Percentiles rank a stretch among this genome's conserved stretches.
Evolutionary conservation across 1,139 yeast species (phyloP).

Genomic region (Yamadazyma epiphylla): DNA sequence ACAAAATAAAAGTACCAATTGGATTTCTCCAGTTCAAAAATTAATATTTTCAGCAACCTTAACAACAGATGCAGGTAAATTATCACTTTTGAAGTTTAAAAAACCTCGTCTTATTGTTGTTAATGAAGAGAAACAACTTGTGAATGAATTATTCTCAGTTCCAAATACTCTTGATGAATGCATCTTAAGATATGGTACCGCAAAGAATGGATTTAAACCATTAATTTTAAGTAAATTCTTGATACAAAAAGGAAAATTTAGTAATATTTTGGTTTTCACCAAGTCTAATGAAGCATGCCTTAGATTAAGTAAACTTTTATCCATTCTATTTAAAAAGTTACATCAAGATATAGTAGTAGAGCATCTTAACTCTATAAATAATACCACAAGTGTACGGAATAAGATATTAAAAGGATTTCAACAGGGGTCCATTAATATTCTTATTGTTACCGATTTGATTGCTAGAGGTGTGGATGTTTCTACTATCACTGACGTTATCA

Average conservation of each 20-base stretch:
- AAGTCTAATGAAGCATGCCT: constrained; percentile 86
- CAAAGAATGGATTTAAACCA: constrained; percentile 70
- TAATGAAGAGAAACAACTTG: constrained; percentile 50
- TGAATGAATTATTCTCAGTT: constrained; percentile 50
- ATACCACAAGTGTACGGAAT: constrained; percentile 37
- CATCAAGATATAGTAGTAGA: constrained; percentile 16
- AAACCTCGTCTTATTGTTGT: constrained; percentile 72
- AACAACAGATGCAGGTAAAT: constrained; percentile 87
- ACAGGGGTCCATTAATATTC: constrained; percentile 43
- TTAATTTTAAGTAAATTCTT: constrained; percentile 60
- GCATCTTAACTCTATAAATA: constrained; percentile 50
- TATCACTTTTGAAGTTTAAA: constrained; percentile 64
- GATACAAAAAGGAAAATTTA: constrained; percentile 21
- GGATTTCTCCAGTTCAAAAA: constrained; percentile 43
- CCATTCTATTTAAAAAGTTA: constrained; percentile 36
- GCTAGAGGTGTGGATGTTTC: constrained; percentile 90
- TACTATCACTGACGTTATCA: constrained; percentile 70
- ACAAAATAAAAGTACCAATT: constrained; percentile 21
- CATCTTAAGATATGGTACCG: constrained; percentile 47
- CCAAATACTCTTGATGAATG: constrained; percentile 56
- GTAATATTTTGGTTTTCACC: constrained; percentile 62
- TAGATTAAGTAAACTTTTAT: constrained; percentile 62
- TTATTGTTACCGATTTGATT: constrained; percentile 88
- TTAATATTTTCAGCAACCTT: constrained; percentile 90
- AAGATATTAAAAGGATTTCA: constrained; percentile 56